Base-by-base conservation (phyloP, 2,329 filamentous ascomycete genomes). In the Didymella exigua region DNA sequence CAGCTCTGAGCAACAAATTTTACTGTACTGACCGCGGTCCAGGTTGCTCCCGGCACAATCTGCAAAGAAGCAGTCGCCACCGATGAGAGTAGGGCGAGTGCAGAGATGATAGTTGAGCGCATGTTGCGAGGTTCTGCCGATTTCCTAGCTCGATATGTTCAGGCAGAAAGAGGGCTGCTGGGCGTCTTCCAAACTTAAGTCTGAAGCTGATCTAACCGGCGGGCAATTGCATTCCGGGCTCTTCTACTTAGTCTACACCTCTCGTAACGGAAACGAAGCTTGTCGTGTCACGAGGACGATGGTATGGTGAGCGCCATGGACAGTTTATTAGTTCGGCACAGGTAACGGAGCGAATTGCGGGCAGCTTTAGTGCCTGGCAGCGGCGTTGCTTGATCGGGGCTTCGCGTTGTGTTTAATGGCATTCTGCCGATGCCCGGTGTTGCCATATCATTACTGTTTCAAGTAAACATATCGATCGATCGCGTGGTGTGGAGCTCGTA, bases 1-100 rank as follows among this genome's bases (percentile, higher is more conserved):
- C 1, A 10, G 18, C 10, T 29, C 1, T 21, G 24, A 26, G 10
- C n/a, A 8, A 24, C 10, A 7, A 5, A 13, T 1, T 9, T 26
- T 9, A 18, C 11, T 4, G 21, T 8, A 56, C 66, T 47, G 55
- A 72, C 72, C 8, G 70, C 72, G 9, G 74, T 76, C 73, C 73
- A 76, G n/a, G 74, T 76, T 31, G 67, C 74, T 7, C 74, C 74
- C 7, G 74, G 68, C 2, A 76, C 66, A 27, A 76, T 71, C 52
- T 76, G 73, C 10, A 76, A 62, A n/a, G 72, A 67, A 9, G 72
- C 72, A 50, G 44, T 58, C 7, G 56, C 66, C 2, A 58, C 52
- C 1, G 62, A 60, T n/a, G 58, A 62, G 24, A 71, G 46, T 4
- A 70, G 46, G 16, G 52, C 58, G 14, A 59, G 19, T 19, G 37